phyloP scores from a whole-genome alignment of 2,329 filamentous ascomycete genomes.

The Thelonectria olida region DNA sequence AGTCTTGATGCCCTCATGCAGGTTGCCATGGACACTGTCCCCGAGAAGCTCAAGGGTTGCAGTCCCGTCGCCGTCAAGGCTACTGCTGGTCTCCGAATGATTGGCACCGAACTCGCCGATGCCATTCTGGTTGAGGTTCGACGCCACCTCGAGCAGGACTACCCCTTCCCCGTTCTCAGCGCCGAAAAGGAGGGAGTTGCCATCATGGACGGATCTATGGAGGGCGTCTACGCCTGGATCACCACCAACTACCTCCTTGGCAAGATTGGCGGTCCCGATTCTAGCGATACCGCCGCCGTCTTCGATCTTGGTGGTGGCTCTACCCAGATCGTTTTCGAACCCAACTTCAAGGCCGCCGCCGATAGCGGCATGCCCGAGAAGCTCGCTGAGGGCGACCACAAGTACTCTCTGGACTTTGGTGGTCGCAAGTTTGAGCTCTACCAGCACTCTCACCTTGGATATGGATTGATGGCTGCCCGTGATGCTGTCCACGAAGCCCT shows the following conservation, averaged over 20 bases:
- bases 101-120: conserved; percentile 82
- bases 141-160: conserved; percentile 82
- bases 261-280: conserved; percentile 93
- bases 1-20: conserved; percentile 90
- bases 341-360: conserved; percentile 80
- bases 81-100: conserved; percentile 89
- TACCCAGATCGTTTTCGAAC: conserved; percentile 98
- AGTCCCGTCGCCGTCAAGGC: conserved; percentile 97
- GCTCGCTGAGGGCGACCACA: conserved; percentile 91
- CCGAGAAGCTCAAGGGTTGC: conserved; percentile 89
- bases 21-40: conserved; percentile 84
- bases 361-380: conserved; percentile 85
- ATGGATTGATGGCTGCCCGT: conserved; percentile 94
- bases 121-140: conserved; percentile 89
- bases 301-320: conserved; percentile 97
- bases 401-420: conserved; percentile 90
- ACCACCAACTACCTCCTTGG: conserved; percentile 98
- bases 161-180: conserved; percentile 93
- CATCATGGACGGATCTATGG: conserved; percentile 97
- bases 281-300: conserved; percentile 89
- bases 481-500: conserved; percentile 83
- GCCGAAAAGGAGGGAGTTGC: conserved; percentile 86
- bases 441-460: conserved; percentile 97
- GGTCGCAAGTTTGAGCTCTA: conserved; percentile 92
- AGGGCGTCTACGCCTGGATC: conserved; percentile 99